These are phyloP conservation scores for Pleurotus tuber-regium DNA, from an alignment of 768 basidiomycete species.

Conservation along the genomic window DNA sequence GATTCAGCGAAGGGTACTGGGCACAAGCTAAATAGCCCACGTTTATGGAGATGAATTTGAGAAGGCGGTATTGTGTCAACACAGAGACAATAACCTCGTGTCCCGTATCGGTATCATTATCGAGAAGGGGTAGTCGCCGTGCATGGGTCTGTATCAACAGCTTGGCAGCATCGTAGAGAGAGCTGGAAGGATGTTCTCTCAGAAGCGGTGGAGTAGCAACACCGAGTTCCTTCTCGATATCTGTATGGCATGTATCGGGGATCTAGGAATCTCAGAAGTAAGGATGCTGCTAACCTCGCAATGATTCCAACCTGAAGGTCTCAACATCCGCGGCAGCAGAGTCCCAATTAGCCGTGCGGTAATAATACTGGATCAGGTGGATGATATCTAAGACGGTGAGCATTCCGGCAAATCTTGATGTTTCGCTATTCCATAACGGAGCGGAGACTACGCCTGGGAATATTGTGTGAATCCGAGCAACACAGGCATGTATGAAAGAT, in stretches of 20 bases:
- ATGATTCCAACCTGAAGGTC: conserved; percentile 80
- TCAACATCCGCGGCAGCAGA: conserved; percentile 90
- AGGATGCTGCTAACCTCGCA: conserved; percentile 65
- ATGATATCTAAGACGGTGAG: conserved; percentile 99
- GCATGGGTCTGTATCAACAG: conserved; percentile 94
- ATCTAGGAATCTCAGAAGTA: conserved; percentile 2
- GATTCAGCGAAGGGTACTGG: conserved; percentile 8
- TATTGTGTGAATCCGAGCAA: conserved; percentile 5
- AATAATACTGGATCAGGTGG: conserved; percentile 98
- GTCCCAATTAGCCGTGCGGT: conserved; percentile 82
- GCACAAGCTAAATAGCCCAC: conserved; percentile 41
- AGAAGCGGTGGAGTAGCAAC: conserved; percentile 91
- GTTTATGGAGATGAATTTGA: conserved; percentile 98
- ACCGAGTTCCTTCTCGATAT: conserved; percentile 89
- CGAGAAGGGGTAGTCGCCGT: conserved; percentile 89
- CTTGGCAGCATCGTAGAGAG: conserved; percentile 88
- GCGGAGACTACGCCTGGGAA: conserved; percentile 91
- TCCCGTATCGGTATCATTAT: conserved; percentile 88
- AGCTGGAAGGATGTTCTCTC: conserved; percentile 82
- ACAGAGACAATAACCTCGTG: conserved; percentile 96
- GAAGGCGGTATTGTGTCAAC: conserved; percentile 93
- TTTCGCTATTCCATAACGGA: conserved; percentile 96
- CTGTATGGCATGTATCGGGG: conserved; percentile 37
- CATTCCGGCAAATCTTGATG: conserved; percentile 94
- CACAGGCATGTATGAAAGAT: conserved; percentile 4